Conservation (phyloP, 306 rosid genomes). For the Lablab purpureus region DNA sequence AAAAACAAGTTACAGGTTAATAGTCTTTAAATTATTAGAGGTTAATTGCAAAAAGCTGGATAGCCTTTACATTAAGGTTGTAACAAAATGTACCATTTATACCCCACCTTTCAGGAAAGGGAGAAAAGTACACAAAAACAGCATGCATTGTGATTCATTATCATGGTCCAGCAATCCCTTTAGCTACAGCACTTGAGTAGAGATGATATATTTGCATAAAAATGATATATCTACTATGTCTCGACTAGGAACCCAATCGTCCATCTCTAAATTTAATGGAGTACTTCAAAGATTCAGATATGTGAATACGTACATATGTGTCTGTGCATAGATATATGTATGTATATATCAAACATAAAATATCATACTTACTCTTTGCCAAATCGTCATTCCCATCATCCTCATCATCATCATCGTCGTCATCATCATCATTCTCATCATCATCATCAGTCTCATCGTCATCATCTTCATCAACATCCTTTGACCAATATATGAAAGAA, state of each 20-base stretch:
- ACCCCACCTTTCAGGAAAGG: not conserved
- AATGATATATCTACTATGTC: not conserved
- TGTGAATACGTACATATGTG: too few relatives aligned
- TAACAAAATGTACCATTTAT: not conserved
- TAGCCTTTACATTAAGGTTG: not conserved
- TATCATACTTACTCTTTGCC: conserved; percentile 65
- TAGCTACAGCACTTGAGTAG: not conserved
- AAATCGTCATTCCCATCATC: conserved; percentile 46
- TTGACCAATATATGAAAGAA: conserved; percentile 30
- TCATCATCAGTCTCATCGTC: not conserved
- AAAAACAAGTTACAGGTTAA: not conserved
- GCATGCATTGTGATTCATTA: conserved; percentile 8
- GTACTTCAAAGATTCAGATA: conserved; percentile 13
- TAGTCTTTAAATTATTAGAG: not conserved
- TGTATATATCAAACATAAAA: not conserved
- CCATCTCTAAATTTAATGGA: not conserved
- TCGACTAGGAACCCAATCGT: not conserved
- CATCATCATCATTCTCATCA: conserved; percentile 31
- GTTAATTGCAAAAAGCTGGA: not conserved
- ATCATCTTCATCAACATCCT: conserved; percentile 59
- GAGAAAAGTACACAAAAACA: not conserved
- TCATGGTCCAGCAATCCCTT: not conserved
- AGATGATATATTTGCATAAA: conserved; percentile 1
- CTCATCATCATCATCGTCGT: conserved; percentile 38
- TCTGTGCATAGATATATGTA: too few relatives aligned